Evolutionary conservation across 805 yeast species (phyloP).

Genomic region (Blastobotrys parvus): DNA sequence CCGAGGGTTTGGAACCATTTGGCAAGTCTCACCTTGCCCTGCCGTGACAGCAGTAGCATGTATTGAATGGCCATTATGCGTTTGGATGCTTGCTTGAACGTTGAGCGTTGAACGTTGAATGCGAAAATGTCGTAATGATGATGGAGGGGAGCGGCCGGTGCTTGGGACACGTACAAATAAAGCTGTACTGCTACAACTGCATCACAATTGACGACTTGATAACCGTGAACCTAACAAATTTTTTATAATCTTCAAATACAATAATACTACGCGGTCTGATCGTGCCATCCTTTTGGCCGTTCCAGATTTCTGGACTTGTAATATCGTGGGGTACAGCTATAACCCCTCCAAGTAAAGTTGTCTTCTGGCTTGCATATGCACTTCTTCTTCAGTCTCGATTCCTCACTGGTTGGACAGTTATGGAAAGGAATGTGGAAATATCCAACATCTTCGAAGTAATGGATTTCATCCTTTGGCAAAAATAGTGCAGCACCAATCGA

Average conservation of each 20-base stretch:
- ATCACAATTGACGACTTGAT: too few species aligned
- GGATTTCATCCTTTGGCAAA: slow-evolving; percentile 43
- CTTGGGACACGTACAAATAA: too few species aligned
- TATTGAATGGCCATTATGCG: slow-evolving; percentile 64
- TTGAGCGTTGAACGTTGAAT: too few species aligned
- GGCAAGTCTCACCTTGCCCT: slow-evolving; percentile 87
- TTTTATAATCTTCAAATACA: too few species aligned
- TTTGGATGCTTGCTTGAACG: not conserved
- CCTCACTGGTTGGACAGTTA: slow-evolving; percentile 44
- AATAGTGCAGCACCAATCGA: slow-evolving; percentile 54
- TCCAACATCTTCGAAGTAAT: slow-evolving; percentile 53
- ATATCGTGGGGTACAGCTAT: slow-evolving; percentile 32
- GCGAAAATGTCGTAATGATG: too few species aligned
- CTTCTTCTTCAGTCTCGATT: slow-evolving; percentile 44
- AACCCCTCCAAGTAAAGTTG: slow-evolving; percentile 33
- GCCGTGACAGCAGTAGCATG: slow-evolving; percentile 76
- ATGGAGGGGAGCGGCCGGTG: too few species aligned
- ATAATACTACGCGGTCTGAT: too few species aligned
- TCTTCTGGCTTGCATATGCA: slow-evolving; percentile 70
- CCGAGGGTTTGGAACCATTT: slow-evolving; percentile 86
- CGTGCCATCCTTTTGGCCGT: slow-evolving; percentile 27
- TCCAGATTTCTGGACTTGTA: slow-evolving; percentile 24
- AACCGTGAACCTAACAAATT: too few species aligned
- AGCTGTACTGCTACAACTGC: too few species aligned
- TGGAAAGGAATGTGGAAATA: slow-evolving; percentile 49